Evolutionary conservation across 306 rosid genomes (phyloP).

Genomic region (Luffa acutangula): DNA sequence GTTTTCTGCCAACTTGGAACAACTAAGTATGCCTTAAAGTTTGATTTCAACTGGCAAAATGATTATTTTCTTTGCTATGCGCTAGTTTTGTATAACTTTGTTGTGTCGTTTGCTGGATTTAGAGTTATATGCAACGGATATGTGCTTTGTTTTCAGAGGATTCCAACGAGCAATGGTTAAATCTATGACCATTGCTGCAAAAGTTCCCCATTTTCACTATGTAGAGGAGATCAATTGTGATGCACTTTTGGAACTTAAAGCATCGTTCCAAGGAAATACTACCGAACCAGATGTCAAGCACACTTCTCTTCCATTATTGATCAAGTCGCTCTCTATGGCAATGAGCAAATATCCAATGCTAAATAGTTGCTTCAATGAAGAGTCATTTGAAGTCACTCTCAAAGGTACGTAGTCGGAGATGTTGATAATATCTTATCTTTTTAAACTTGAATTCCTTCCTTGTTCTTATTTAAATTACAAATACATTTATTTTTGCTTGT

Average conservation of each 20-base stretch:
- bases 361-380: constrained; percentile 83
- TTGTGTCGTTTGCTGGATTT: neutral
- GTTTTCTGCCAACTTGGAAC: neutral
- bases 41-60: neutral
- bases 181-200: constrained; percentile 79
- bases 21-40: neutral
- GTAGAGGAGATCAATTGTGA: constrained; percentile 82
- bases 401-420: constrained; percentile 43
- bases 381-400: constrained; percentile 55
- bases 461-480: neutral
- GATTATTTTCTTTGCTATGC: neutral
- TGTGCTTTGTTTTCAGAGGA: constrained; percentile 45
- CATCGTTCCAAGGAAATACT: constrained; percentile 57
- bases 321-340: constrained; percentile 81
- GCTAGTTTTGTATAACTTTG: neutral
- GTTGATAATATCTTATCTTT: neutral
- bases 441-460: neutral
- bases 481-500: neutral
- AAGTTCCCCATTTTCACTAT: constrained; percentile 88
- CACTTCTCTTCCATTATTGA: constrained; percentile 77
- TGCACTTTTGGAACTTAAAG: constrained; percentile 63
- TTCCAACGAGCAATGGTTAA: constrained; percentile 78
- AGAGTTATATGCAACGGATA: neutral
- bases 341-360: constrained; percentile 57
- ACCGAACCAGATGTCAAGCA: constrained; percentile 59